These are phyloP conservation scores for Metschnikowia cerradonensis DNA, from an alignment of 805 yeast genomes.

Conservation along the genomic window DNA sequence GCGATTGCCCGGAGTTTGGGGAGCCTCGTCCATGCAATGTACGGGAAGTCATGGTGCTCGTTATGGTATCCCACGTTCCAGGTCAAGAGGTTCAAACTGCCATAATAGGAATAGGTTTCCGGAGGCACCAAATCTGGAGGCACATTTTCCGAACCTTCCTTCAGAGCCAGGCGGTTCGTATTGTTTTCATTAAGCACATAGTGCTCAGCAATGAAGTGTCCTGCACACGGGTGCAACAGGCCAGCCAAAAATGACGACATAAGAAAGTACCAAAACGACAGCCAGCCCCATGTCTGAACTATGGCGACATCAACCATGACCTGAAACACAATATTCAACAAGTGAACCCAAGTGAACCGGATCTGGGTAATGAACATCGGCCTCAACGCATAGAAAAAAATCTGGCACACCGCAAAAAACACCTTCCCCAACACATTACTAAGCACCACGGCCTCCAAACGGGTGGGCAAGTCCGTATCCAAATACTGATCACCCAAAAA, in stretches of 20 bases:
- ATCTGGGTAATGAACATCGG: slow-evolving; percentile 83
- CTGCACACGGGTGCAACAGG: slow-evolving; percentile 89
- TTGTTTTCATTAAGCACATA: slow-evolving; percentile 63
- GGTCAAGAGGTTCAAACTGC: slow-evolving; percentile 67
- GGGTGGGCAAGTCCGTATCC: slow-evolving; percentile 88
- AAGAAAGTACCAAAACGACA: slow-evolving; percentile 61
- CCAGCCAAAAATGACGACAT: slow-evolving; percentile 85
- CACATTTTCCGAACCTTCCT: slow-evolving; percentile 24
- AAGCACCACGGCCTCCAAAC: slow-evolving; percentile 66
- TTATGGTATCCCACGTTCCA: slow-evolving; percentile 95
- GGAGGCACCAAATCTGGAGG: slow-evolving; percentile 43
- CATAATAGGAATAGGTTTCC: slow-evolving; percentile 89
- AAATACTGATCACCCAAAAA: slow-evolving; percentile 77
- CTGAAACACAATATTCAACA: slow-evolving; percentile 63
- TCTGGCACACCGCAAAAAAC: slow-evolving; percentile 85
- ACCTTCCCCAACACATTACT: slow-evolving; percentile 82
- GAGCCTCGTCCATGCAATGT: slow-evolving; percentile 82
- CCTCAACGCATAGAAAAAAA: slow-evolving; percentile 82
- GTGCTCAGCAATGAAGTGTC: slow-evolving; percentile 95
- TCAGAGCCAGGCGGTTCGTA: slow-evolving; percentile 25
- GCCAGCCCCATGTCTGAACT: slow-evolving; percentile 59
- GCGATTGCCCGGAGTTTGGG: slow-evolving; percentile 65
- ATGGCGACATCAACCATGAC: slow-evolving; percentile 53
- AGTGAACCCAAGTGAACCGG: slow-evolving; percentile 70
- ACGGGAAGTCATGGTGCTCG: slow-evolving; percentile 95